Evolutionary conservation across 345 rosid species (phyloP).

Genomic region (Salix suchowensis): DNA sequence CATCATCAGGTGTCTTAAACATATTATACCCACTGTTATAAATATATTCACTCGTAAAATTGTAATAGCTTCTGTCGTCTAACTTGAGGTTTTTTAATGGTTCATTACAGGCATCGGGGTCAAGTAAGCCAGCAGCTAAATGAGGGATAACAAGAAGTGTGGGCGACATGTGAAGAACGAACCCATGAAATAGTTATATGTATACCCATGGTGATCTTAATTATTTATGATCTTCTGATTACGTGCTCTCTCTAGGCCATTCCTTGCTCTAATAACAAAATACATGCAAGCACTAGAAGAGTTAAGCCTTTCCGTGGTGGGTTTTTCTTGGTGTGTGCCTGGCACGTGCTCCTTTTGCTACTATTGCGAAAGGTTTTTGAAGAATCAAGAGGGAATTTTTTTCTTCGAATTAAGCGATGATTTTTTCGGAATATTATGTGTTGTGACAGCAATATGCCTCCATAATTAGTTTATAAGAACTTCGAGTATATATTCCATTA

Average conservation of each 20-base stretch:
- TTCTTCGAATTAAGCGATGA: background rate
- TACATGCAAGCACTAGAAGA: background rate
- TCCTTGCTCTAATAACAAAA: conserved; percentile 21
- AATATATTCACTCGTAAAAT: background rate
- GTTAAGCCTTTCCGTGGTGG: no score
- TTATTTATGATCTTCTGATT: background rate
- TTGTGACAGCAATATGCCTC: background rate
- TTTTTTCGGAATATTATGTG: background rate
- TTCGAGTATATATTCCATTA: background rate
- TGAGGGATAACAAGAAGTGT: background rate
- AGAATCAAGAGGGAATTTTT: background rate
- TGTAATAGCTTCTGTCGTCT: background rate
- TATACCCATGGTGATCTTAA: background rate
- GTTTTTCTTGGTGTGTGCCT: background rate
- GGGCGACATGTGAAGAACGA: background rate
- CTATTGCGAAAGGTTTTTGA: background rate
- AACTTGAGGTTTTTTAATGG: background rate
- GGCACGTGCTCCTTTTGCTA: no score
- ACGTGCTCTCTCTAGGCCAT: conserved; percentile 12
- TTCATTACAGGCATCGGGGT: conserved; percentile 1
- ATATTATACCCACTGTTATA: background rate
- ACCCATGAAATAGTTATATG: background rate
- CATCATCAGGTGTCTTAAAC: background rate
- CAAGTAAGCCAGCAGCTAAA: conserved; percentile 17
- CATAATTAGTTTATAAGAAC: background rate